Evolutionary conservation across 345 rosid genomes (phyloP).

Genomic region (Alliaria petiolata): DNA sequence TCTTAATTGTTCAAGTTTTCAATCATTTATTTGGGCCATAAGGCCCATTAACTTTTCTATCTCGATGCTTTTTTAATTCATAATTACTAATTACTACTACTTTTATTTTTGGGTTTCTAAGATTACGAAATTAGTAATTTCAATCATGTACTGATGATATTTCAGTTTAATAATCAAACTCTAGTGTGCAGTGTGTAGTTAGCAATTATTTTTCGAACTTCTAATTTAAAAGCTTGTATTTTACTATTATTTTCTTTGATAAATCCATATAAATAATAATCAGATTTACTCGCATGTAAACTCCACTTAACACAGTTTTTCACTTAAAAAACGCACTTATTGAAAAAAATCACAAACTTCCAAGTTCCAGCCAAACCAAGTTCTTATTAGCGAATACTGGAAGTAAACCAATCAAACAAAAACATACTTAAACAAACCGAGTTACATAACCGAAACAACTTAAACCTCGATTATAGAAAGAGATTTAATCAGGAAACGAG

Average conservation of each 20-base stretch:
- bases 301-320: background rate
- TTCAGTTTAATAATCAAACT: background rate
- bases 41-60: too few relatives aligned
- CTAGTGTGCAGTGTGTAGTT: background rate
- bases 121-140: too few relatives aligned
- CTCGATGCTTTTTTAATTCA: too few relatives aligned
- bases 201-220: too few relatives aligned
- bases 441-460: constrained; percentile 13
- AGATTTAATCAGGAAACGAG: background rate
- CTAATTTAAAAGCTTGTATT: too few relatives aligned
- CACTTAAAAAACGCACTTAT: background rate
- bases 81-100: too few relatives aligned
- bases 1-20: too few relatives aligned
- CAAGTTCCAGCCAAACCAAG: constrained; percentile 8
- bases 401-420: constrained; percentile 2
- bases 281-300: background rate
- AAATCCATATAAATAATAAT: too few relatives aligned
- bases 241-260: too few relatives aligned
- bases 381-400: constrained; percentile 5
- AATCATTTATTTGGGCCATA: too few relatives aligned
- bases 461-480: background rate
- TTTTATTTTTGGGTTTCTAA: too few relatives aligned
- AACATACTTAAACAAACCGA: constrained; percentile 21
- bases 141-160: too few relatives aligned
- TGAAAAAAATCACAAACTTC: background rate